Conservation (phyloP, 768 basidiomycete genomes). For the Boletellus ananas region DNA sequence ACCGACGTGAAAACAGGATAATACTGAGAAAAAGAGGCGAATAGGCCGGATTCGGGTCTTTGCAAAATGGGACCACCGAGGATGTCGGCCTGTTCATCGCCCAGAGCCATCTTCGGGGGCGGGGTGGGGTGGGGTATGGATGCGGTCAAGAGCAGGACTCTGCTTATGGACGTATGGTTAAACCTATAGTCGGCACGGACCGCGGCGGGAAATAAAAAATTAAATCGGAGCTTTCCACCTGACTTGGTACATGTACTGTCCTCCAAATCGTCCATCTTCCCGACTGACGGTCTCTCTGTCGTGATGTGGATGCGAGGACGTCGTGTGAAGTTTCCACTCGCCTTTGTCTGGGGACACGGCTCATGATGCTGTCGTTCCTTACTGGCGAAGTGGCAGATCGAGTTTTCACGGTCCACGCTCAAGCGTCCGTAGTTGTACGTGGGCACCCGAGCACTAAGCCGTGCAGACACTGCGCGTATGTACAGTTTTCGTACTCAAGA, state of each 20-base stretch:
- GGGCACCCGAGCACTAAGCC: conserved; percentile 81
- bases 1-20: conserved; percentile 37
- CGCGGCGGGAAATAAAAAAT: conserved; percentile 20
- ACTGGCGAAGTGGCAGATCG: conserved; percentile 73
- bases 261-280: no score
- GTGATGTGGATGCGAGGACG: neutral
- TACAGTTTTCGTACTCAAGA: neutral
- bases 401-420: conserved; percentile 69
- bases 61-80: conserved; percentile 55
- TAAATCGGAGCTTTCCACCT: conserved; percentile 19
- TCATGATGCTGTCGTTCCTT: conserved; percentile 71
- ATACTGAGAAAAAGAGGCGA: conserved; percentile 34
- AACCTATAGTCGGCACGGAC: conserved; percentile 15
- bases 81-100: conserved; percentile 68
- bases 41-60: conserved; percentile 24
- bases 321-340: conserved; percentile 44
- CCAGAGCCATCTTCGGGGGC: conserved; percentile 42
- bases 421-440: conserved; percentile 53
- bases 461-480: conserved; percentile 40
- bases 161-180: conserved; percentile 2
- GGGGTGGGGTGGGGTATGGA: conserved; percentile 18
- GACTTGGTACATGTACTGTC: no score
- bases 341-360: conserved; percentile 78
- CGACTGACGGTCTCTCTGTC: no score
- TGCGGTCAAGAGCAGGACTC: conserved; percentile 18